A percentile compares a stretch with the other conserved stretches of the same genome.
Conservation (phyloP, 257 asterid genomes). For the Pogostemon cablin region DNA sequence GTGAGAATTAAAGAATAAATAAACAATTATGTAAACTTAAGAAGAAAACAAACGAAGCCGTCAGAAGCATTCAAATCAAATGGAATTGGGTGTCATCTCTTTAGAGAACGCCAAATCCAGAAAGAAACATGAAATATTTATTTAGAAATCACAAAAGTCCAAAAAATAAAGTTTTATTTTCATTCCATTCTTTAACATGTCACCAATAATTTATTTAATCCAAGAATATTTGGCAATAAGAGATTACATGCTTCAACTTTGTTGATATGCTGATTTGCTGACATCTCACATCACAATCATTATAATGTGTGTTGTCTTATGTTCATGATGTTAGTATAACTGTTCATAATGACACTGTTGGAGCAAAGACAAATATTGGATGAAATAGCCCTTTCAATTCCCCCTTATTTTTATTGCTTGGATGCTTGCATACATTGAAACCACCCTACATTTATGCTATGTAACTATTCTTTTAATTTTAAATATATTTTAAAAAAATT, state of each 20-base stretch:
- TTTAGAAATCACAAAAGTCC: slow-evolving; percentile 1
- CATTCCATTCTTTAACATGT: slow-evolving; percentile 25
- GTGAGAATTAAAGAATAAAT: background rate
- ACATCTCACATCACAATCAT: background rate
- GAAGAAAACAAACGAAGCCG: slow-evolving; percentile 38
- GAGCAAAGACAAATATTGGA: too few species aligned
- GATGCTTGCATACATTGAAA: too few species aligned
- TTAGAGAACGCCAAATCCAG: slow-evolving; percentile 11
- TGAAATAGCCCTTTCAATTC: too few species aligned
- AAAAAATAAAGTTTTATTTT: slow-evolving; percentile 22
- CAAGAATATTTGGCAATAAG: slow-evolving; percentile 19
- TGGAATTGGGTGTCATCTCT: background rate
- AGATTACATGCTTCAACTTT: slow-evolving; percentile 40
- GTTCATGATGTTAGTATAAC: too few species aligned
- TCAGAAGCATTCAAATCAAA: slow-evolving; percentile 35
- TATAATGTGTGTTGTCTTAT: too few species aligned
- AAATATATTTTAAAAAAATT: too few species aligned
- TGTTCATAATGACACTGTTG: too few species aligned
- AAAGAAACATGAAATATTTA: slow-evolving; percentile 4
- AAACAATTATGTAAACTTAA: background rate
- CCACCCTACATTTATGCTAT: too few species aligned
- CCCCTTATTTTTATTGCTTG: too few species aligned
- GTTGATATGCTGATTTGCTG: slow-evolving; percentile 35
- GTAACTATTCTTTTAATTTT: too few species aligned
- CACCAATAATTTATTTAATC: slow-evolving; percentile 29